Evolutionary conservation across 306 rosid species (phyloP).

Genomic region (Inga leiocalycina): DNA sequence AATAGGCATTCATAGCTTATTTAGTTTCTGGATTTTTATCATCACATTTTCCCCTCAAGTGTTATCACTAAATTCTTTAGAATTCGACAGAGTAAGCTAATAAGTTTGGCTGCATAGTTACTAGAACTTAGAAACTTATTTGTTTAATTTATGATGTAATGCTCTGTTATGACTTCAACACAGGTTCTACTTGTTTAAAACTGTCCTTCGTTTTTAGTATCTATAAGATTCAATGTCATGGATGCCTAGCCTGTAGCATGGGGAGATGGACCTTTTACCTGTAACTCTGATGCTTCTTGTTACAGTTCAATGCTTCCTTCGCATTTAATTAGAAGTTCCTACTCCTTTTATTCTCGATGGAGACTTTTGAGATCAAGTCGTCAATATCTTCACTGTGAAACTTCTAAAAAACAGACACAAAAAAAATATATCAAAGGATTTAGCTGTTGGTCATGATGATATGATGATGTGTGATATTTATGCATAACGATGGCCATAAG

Average conservation of each 20-base stretch:
- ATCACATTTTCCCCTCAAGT: neutral
- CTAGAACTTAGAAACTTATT: neutral
- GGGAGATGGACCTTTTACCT: constrained; percentile 11
- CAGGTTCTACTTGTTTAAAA: neutral
- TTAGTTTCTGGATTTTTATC: neutral
- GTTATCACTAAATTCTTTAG: neutral
- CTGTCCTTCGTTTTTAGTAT: neutral
- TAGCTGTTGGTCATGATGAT: no score
- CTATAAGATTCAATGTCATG: neutral
- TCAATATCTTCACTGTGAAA: constrained; percentile 2
- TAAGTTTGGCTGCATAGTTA: neutral
- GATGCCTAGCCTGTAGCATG: neutral
- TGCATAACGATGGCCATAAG: constrained; percentile 20
- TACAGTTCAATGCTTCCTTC: constrained; percentile 1
- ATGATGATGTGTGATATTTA: neutral
- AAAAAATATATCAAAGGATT: no score
- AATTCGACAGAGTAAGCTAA: neutral
- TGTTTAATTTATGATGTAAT: neutral
- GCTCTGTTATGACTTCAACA: neutral
- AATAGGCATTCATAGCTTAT: neutral
- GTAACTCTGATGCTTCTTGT: neutral
- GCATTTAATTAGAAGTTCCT: neutral
- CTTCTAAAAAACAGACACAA: neutral
- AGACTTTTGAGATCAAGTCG: constrained; percentile 7
- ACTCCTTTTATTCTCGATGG: constrained; percentile 19